Evolutionary conservation across 2,329 filamentous ascomycete species (phyloP).

Genomic region (Diplodia mutila): DNA sequence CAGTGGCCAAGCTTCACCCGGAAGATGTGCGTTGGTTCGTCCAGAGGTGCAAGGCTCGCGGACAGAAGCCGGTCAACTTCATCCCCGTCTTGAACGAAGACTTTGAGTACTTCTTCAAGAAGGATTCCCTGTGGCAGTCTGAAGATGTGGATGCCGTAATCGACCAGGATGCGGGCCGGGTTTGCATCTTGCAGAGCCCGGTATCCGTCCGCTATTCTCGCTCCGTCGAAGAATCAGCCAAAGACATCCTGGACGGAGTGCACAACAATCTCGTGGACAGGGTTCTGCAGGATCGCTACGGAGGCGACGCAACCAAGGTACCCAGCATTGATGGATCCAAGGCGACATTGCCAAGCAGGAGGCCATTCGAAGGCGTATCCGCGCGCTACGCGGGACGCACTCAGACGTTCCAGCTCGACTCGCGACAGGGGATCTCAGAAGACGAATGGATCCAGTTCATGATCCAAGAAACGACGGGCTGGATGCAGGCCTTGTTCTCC

Average conservation of each 20-base stretch:
- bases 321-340: no score
- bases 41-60: constrained; percentile 34
- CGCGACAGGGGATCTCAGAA: no score
- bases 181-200: constrained; percentile 44
- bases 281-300: background rate
- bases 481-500: background rate
- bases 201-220: constrained; percentile 36
- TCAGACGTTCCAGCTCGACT: no score
- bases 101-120: constrained; percentile 48
- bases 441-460: background rate
- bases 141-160: constrained; percentile 44
- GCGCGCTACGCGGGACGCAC: no score
- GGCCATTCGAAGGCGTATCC: no score
- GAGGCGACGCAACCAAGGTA: no score
- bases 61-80: constrained; percentile 44
- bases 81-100: constrained; percentile 41
- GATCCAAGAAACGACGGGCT: background rate
- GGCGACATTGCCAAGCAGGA: no score
- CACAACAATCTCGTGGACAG: constrained; percentile 24
- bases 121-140: constrained; percentile 48
- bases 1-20: constrained; percentile 8
- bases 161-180: constrained; percentile 39
- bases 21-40: constrained; percentile 38
- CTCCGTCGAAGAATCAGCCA: constrained; percentile 8
- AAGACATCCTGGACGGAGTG: constrained; percentile 29